These are phyloP conservation scores for Dictyostelium brefeldianum DNA, from an alignment of 78 protist species.

Conservation along the genomic window DNA sequence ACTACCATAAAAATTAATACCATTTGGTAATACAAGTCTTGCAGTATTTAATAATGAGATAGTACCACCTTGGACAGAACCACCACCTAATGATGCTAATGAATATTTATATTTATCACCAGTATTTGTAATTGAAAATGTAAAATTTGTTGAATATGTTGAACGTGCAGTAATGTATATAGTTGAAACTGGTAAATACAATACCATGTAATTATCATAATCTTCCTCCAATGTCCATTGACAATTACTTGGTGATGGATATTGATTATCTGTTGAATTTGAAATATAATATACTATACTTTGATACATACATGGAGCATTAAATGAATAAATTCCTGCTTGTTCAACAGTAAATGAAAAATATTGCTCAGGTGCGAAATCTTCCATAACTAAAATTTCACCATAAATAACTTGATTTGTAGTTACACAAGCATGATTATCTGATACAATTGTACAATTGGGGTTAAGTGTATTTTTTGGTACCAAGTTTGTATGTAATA, in stretches of 20 bases:
- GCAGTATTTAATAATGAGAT: constrained; percentile 2
- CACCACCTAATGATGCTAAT: background rate
- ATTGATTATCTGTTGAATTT: background rate
- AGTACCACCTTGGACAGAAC: background rate
- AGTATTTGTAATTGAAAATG: constrained; percentile 6
- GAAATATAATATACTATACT: background rate
- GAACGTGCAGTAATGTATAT: constrained; percentile 28
- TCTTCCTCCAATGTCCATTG: constrained; percentile 5
- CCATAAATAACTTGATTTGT: background rate
- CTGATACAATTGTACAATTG: background rate
- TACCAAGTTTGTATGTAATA: background rate
- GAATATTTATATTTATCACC: background rate
- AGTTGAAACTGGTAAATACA: constrained; percentile 7
- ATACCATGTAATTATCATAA: constrained; percentile 38
- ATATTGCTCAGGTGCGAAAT: background rate
- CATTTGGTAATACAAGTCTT: constrained; percentile 8
- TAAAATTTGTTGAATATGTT: constrained; percentile 13
- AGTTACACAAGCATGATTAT: constrained; percentile 26
- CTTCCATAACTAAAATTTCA: background rate
- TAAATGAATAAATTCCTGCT: background rate
- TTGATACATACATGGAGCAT: constrained; percentile 1
- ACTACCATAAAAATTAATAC: background rate
- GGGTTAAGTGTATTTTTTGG: background rate
- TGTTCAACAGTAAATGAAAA: background rate
- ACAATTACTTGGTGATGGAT: background rate